Evolutionary conservation across 1,284 basidiomycete species (phyloP), one percentile per base, ranked within the genome.

Genomic region (Pseudozyma sp.): DNA sequence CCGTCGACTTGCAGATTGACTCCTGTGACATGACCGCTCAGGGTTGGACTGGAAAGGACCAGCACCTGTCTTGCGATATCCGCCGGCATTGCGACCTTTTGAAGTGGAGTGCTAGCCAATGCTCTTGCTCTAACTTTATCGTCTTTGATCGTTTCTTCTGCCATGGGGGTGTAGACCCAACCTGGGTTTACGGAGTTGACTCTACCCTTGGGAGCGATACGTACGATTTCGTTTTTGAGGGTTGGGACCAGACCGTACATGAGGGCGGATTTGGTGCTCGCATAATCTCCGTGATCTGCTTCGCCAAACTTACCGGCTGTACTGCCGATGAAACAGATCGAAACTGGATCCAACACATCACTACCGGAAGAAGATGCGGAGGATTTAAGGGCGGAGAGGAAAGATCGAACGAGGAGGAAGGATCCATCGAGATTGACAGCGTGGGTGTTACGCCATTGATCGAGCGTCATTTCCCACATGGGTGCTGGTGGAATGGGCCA

Each of bases 141-240:
- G 58, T 82, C 86, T 59, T 87, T 85, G 53, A 91, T 82, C 1
- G 87, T 85, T 34, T 87, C 85, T 61, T 86, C 87, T 0, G 88
- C 90, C 89, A 90, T 89, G 0, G 89, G 87, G 14, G 91, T 91
- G 65, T 85, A 87, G 7, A 90, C 89, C 91, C 91, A 92, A 8
- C 91, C 91, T 7, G 92, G 92, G 0, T 89, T 90, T 19, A 92
- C 87, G 53, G 87, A 87, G 73, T 92, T 92, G n/a, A 92, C 91
- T 14, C 92, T 87, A 0, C 88, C 92, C 52, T 83, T 87, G 0
- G 91, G 90, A 0, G 91, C 91, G 69, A 92, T 89, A 83, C 89
- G 89, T 35, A 92, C 91, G 60, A 92, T 92, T 83, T 93, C 92
- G 80, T 92, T 92, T 85, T 92, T 92, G 69, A 92, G 86, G 3